Evolutionary conservation across 805 yeast species (phyloP), one percentile per base, ranked within the genome.

Genomic region (Spathaspora sp.): DNA sequence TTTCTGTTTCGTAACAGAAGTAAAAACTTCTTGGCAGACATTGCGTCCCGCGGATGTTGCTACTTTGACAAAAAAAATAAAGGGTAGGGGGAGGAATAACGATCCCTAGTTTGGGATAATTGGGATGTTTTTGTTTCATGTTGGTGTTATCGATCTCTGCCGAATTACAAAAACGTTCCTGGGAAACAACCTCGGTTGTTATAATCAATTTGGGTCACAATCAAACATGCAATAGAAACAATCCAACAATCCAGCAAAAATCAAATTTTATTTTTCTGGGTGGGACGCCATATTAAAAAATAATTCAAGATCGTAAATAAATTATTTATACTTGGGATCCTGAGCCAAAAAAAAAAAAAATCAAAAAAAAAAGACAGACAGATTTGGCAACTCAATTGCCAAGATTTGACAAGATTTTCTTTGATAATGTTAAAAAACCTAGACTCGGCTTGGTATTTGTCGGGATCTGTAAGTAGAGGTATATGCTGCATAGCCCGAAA

Each of bases 11-110:
- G 26, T 23, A 23, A 23, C 14, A 19, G 46, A 44, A 9, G 19
- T n/a, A 18, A 44, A 44, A 20, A 23, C 35, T n/a, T 44, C 46
- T 44, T 44, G 46, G 46, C 46, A 44, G 19, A 40, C 18, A 12
- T 18, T 40, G 18, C 18, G 5, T 31, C 35, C n/a, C 35, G 4
- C 35, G 35, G 35, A 31, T 31, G 35, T 31, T 14, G 26, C 6
- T 23, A 23, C 3, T n/a, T n/a, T 23, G 26, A 23, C 26, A 23
- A 23, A 23, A 23, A 23, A 23, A 23, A 23, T 23, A 23, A 23
- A 23, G 26, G 26, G 26, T 23, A 23, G 6, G 26, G 26, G 6
- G 26, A 23, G 6, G 6, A 4, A 23, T 23, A 23, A 6, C 6
- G 26, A 23, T 6, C 26, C 26, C 26, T 23, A 23, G 26, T 23